phyloP scores from a whole-genome alignment of 1,284 basidiomycete species.

The Sanghuangporus weigelae region DNA sequence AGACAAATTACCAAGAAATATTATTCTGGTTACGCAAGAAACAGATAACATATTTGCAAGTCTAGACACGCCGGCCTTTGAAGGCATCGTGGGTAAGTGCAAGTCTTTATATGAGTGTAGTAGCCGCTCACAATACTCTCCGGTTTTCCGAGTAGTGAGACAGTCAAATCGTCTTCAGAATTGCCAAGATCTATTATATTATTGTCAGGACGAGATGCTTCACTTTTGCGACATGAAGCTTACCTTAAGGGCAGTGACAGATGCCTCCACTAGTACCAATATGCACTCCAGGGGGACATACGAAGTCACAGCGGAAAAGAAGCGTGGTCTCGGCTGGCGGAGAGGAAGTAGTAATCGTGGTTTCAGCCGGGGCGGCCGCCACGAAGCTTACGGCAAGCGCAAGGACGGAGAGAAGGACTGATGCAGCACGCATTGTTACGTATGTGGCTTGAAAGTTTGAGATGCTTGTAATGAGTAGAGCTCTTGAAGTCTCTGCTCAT shows the following conservation, averaged over 20 bases:
- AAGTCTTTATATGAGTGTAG: too few species aligned
- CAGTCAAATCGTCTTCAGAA: too few species aligned
- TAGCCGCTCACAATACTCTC: too few species aligned
- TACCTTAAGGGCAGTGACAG: conserved; percentile 15
- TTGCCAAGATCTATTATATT: neutral
- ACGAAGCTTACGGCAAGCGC: neutral
- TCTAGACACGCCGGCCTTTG: too few species aligned
- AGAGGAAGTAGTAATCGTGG: conserved; percentile 1
- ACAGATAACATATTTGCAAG: too few species aligned
- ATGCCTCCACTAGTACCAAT: neutral
- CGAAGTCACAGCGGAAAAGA: conserved; percentile 5
- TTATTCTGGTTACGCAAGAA: too few species aligned
- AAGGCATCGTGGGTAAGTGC: too few species aligned
- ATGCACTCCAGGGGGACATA: conserved; percentile 15
- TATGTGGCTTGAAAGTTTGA: neutral
- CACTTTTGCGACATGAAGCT: neutral
- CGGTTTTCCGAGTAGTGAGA: too few species aligned
- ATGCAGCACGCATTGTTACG: conserved; percentile 2
- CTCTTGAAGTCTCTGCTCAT: neutral
- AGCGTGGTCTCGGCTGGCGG: neutral
- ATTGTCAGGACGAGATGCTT: neutral
- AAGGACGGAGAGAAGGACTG: conserved; percentile 1
- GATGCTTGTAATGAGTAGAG: neutral
- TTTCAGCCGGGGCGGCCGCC: neutral
- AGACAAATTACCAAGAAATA: too few species aligned